Evolutionary conservation across 192 early-diverging fungal species (phyloP), one percentile per base, ranked within the genome.

Genomic region (Umbelopsis sp.): DNA sequence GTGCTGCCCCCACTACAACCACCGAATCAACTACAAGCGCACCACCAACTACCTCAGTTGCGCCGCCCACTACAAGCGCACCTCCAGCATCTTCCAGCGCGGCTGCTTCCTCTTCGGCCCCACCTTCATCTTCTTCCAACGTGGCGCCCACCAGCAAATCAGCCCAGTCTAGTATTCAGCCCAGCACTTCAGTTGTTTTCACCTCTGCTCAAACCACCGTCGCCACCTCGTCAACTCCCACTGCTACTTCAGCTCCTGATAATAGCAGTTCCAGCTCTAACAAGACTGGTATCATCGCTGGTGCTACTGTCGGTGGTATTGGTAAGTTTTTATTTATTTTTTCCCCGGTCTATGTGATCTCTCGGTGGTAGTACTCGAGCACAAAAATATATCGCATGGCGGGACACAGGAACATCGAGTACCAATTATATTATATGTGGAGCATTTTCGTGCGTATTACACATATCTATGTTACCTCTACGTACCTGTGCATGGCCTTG

Each of bases 291-390:
- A 66, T 49, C 35, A 76, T 76, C 67, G 71, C 49, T 22, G 75
- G 75, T 66, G 66, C 67, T 15, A 71, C 72, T 47, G 75, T 77
- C 41, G 75, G 75, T 46, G 68, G 75, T 41, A 49, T 77, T 65
- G 75, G 75, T 77, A 77, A 69, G 67, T 52, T 30, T 30, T 30
- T 27, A 64, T 44, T 22, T 67, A 44, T 65, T 41, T 10, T 6
- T 10, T 10, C 37, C 37, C 5, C 10, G 2, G 5, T 6, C 37
- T 41, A 10, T 41, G 37, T 41, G 27, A 30, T 30, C 27, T 30
- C 27, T 30, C 27, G 37, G 37, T 41, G 37, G 37, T 41, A 41
- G 37, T 41, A 41, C 37, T 41, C 37, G 37, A 41, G 37, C 10
- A 41, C 37, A 41, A 41, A 37, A 41, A 9, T 41, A 41, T 6